phyloP scores from a whole-genome alignment of 148 eudicot genomes.

The Dysphania ambrosioides region DNA sequence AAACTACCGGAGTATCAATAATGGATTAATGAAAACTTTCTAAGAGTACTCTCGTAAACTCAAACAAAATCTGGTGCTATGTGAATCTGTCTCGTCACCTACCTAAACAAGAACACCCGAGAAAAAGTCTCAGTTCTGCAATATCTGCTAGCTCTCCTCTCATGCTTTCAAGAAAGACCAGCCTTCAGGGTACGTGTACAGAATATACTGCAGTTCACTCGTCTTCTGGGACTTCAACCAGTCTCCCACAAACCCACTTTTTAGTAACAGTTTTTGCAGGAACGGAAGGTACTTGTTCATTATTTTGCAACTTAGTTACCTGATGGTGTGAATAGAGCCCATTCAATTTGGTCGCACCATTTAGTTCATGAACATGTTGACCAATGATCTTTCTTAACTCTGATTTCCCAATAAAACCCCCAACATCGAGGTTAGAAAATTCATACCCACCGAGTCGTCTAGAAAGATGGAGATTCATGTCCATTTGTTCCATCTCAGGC shows the following conservation, averaged over 20 bases:
- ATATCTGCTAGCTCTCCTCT: not conserved
- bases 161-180: not conserved
- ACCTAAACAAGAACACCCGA: not conserved
- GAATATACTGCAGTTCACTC: slow-evolving; percentile 19
- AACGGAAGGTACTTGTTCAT: slow-evolving; percentile 19
- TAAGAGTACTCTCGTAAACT: not conserved
- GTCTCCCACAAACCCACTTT: slow-evolving; percentile 90
- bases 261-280: slow-evolving; percentile 29
- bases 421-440: slow-evolving; percentile 12
- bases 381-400: slow-evolving; percentile 22
- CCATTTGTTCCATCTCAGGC: not conserved
- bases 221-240: slow-evolving; percentile 61
- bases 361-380: slow-evolving; percentile 19
- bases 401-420: slow-evolving; percentile 8
- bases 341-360: slow-evolving; percentile 30
- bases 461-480: slow-evolving; percentile 5
- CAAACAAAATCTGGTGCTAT: slow-evolving; percentile 1
- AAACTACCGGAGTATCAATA: not conserved
- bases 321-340: slow-evolving; percentile 21
- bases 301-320: slow-evolving; percentile 19
- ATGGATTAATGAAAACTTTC: slow-evolving; percentile 11
- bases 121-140: not conserved
- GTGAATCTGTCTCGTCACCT: not conserved
- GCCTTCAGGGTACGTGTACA: not conserved
- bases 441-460: slow-evolving; percentile 10